phyloP scores from a whole-genome alignment of 768 basidiomycete species.

The Cubamyces lactineus region DNA sequence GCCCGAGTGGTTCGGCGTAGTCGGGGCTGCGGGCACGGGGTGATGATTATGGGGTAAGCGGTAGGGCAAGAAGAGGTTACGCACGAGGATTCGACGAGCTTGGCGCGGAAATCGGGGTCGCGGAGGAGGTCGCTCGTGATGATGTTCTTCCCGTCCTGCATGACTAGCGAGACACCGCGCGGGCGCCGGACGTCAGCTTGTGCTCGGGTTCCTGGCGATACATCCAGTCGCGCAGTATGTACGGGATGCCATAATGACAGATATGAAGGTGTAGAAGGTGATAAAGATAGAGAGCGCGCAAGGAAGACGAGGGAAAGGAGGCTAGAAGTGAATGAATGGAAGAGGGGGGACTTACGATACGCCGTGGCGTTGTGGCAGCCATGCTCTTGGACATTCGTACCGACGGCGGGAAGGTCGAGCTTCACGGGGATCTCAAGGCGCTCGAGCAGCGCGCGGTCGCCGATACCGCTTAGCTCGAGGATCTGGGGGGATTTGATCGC shows the following conservation, averaged over 20 bases:
- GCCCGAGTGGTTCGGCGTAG: background rate
- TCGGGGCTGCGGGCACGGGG: background rate
- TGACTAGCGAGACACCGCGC: constrained; percentile 6
- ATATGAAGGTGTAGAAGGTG: no score
- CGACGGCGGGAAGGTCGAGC: constrained; percentile 50
- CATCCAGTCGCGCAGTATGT: no score
- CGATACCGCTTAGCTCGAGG: constrained; percentile 54
- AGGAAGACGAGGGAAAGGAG: no score
- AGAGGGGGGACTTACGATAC: no score
- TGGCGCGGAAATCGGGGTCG: constrained; percentile 5
- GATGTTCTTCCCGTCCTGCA: constrained; percentile 8
- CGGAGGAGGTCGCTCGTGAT: constrained; percentile 10
- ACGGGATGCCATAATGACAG: no score
- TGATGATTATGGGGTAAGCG: background rate
- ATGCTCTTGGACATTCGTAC: constrained; percentile 53
- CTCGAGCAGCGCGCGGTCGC: constrained; percentile 38
- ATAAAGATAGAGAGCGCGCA: no score
- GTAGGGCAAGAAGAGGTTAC: background rate
- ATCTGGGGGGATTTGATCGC: constrained; percentile 50
- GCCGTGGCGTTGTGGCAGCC: no score
- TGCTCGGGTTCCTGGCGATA: no score
- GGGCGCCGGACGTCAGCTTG: background rate
- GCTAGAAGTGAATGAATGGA: no score
- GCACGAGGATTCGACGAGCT: constrained; percentile 6
- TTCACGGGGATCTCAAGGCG: constrained; percentile 39